Conservation (phyloP, 441 rosid genomes). For the Corymbia calophylla region DNA sequence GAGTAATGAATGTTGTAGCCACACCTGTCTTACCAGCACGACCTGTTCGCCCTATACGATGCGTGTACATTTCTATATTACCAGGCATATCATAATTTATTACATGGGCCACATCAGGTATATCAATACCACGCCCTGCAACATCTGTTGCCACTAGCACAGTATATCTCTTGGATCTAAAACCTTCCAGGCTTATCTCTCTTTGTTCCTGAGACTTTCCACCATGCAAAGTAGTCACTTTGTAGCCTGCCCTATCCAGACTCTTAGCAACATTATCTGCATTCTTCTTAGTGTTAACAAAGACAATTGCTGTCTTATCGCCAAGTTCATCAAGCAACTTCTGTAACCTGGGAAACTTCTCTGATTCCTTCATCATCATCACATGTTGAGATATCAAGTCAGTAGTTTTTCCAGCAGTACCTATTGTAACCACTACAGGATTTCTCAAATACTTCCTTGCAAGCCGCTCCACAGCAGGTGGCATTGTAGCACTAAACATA, state of each 20-base stretch:
- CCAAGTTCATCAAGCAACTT: slow-evolving; percentile 77
- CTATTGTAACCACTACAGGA: slow-evolving; percentile 88
- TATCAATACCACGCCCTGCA: slow-evolving; percentile 91
- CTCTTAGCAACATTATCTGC: slow-evolving; percentile 66
- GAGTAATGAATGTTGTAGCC: slow-evolving; percentile 84
- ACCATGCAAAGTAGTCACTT: slow-evolving; percentile 89
- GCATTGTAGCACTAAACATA: slow-evolving; percentile 98
- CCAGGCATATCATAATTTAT: slow-evolving; percentile 92
- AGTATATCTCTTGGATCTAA: slow-evolving; percentile 75
- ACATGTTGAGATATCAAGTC: slow-evolving; percentile 84
- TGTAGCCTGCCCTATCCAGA: slow-evolving; percentile 81
- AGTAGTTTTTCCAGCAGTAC: slow-evolving; percentile 93
- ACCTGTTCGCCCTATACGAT: slow-evolving; percentile 93
- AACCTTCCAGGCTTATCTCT: slow-evolving; percentile 85
- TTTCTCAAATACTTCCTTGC: slow-evolving; percentile 93
- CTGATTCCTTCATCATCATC: slow-evolving; percentile 73
- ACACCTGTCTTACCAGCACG: slow-evolving; percentile 96
- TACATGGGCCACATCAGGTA: slow-evolving; percentile 92
- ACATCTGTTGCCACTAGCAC: slow-evolving; percentile 96
- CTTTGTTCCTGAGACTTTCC: slow-evolving; percentile 97
- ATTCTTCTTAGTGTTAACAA: slow-evolving; percentile 87
- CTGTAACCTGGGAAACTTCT: slow-evolving; percentile 58
- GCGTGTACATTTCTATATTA: slow-evolving; percentile 82
- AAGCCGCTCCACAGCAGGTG: slow-evolving; percentile 89
- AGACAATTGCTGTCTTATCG: slow-evolving; percentile 81